A percentile compares a stretch with the other conserved stretches of the same genome.
Conservation (phyloP, 257 asterid species). For the Nemophila menziesii region DNA sequence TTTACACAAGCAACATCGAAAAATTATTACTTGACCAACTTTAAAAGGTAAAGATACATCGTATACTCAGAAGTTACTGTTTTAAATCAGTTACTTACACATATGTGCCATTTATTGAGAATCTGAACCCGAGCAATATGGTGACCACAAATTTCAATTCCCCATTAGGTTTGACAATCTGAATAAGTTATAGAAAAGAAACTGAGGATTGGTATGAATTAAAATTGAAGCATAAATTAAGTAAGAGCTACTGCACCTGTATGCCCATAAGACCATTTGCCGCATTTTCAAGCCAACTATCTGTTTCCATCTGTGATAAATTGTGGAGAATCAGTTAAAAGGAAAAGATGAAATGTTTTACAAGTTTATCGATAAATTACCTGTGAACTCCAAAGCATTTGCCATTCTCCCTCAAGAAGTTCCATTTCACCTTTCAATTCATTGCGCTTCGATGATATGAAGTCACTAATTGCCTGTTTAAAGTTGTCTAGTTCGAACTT, state of each 20-base stretch:
- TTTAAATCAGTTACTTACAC: conserved; percentile 42
- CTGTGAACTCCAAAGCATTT: conserved; percentile 92
- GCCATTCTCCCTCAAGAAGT: conserved; percentile 84
- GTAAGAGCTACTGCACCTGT: conserved; percentile 35
- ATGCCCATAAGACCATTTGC: conserved; percentile 84
- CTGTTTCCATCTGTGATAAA: conserved; percentile 57
- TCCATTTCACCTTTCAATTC: conserved; percentile 32
- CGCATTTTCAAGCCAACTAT: conserved; percentile 96
- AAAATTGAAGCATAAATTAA: not conserved
- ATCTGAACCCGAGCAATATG: conserved; percentile 52
- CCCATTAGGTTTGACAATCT: conserved; percentile 66
- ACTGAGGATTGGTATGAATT: not conserved
- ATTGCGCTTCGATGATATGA: conserved; percentile 29
- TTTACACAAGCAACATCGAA: conserved; percentile 4
- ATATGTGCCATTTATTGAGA: conserved; percentile 79
- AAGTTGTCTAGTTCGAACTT: conserved; percentile 4
- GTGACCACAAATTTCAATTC: conserved; percentile 62
- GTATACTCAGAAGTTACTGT: not conserved
- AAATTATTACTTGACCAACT: not conserved
- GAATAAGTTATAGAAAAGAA: conserved; percentile 5
- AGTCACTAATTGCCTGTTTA: conserved; percentile 57
- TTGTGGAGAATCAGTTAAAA: conserved; percentile 1
- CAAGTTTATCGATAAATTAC: conserved; percentile 20
- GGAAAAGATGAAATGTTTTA: not conserved
- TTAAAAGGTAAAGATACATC: too few relatives aligned